Evolutionary conservation across 768 basidiomycete species (phyloP), one percentile per base, ranked within the genome.

Genomic region (Jaapia argillacea): DNA sequence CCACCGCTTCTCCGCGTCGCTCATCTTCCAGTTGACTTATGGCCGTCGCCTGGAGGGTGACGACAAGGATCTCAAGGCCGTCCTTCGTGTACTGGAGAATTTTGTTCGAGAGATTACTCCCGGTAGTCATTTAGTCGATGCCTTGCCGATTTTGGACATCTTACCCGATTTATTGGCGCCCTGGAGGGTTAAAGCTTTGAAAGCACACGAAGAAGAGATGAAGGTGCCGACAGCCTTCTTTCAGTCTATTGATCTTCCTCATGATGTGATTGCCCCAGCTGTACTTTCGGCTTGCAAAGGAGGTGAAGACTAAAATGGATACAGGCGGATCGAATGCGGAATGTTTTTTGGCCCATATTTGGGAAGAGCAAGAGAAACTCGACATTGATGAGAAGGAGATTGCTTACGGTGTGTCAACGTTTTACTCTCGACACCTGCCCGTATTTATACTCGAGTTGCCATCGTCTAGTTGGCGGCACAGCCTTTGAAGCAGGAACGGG

Each of bases 401-500:
- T 18, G 40, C 51, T 12, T 53, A 53, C 25, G 40, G 51, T 50
- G 25, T 22, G 42, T 40, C 13, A 6, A 31, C 10, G 5, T 31
- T 4, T n/a, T 18, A 6, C 21, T 22, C 40, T 13, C 24, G 26
- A 24, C 18, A 21, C 18, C 20, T 14, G 14, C 23, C 14, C 25
- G 5, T 10, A 33, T 33, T 33, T 33, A 33, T 33, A 33, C 28
- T 33, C 16, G 16, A 10, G 10, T 40, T 12, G 14, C 10, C 2
- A 4, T 36, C 18, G 6, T 21, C 6, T 42, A 51, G 52, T 51
- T 16, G 49, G 49, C 23, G 52, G 53, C 16, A 37, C 53, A 14
- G 53, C 53, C 5, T 53, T 54, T 40, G 53, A 54, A 37, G 54
- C 54, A 2, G 54, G 54, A 10, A 52, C 54, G 10, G 54, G 50